phyloP scores from a whole-genome alignment of 2,329 filamentous ascomycete species.

The Aureobasidium lini region DNA sequence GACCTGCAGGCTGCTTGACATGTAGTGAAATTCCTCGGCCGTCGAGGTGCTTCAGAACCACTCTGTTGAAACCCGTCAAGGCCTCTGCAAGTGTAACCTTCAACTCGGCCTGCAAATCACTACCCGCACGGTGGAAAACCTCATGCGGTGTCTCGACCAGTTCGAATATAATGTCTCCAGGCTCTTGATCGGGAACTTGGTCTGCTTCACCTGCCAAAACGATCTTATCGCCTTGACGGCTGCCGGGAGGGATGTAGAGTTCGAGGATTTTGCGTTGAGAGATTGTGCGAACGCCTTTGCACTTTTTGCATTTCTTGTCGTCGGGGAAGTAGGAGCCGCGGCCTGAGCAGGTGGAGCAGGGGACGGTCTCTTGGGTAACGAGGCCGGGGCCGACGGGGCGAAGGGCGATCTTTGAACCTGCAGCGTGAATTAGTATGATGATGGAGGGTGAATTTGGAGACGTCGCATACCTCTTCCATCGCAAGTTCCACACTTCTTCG shows the following conservation, averaged over 20 bases:
- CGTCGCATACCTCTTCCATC: conserved; percentile 58
- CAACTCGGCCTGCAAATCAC: conserved; percentile 76
- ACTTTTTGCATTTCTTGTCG: conserved; percentile 98
- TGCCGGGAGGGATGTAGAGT: conserved; percentile 88
- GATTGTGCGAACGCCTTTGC: conserved; percentile 82
- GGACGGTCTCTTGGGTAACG: conserved; percentile 69
- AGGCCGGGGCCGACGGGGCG: conserved; percentile 81
- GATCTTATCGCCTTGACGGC: conserved; percentile 74
- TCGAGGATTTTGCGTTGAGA: conserved; percentile 91
- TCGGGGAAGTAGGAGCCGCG: conserved; percentile 84
- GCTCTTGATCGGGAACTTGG: conserved; percentile 78
- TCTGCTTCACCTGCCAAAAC: conserved; percentile 89
- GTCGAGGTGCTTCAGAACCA: conserved; percentile 87
- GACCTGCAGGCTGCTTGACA: conserved; percentile 62
- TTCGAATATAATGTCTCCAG: conserved; percentile 88
- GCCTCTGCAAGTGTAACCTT: conserved; percentile 77
- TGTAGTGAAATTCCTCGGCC: conserved; percentile 79
- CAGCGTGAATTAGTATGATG: not conserved
- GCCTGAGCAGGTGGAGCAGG: conserved; percentile 77
- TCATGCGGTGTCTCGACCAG: conserved; percentile 76
- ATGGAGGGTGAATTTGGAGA: not conserved
- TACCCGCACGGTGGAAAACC: conserved; percentile 71
- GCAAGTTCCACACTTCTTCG: conserved; percentile 75
- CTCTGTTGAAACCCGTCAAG: conserved; percentile 79
- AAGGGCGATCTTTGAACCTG: conserved; percentile 64